Conservation (phyloP, 2,329 filamentous ascomycete genomes). For the Pseudocercospora vitis region DNA sequence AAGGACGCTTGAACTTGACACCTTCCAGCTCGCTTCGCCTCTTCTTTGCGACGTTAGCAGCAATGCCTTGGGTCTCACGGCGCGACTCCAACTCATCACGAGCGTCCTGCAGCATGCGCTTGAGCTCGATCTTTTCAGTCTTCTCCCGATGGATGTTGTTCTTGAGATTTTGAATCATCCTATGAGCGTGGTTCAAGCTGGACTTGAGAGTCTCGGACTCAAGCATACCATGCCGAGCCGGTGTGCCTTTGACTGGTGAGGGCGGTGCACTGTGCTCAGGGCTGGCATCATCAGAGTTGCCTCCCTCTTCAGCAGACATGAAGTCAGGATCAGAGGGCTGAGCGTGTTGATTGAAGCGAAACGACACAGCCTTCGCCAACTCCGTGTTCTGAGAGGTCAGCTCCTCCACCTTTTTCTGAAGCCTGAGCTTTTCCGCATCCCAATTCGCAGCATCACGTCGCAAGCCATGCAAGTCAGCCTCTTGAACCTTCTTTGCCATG, state of each 20-base stretch:
- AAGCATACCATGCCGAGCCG: constrained; percentile 77
- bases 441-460: constrained; percentile 76
- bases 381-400: constrained; percentile 87
- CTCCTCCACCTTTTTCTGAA: constrained; percentile 86
- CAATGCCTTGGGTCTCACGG: constrained; percentile 46
- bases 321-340: constrained; percentile 40
- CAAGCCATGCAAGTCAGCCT: constrained; percentile 80
- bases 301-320: constrained; percentile 64
- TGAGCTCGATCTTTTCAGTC: constrained; percentile 95
- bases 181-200: constrained; percentile 88
- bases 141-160: constrained; percentile 96
- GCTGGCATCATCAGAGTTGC: constrained; percentile 56
- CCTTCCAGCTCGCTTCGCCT: constrained; percentile 57
- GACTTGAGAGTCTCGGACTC: constrained; percentile 95
- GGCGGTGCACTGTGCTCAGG: constrained; percentile 88
- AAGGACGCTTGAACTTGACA: constrained; percentile 75
- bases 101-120: constrained; percentile 90
- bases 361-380: constrained; percentile 78
- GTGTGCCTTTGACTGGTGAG: constrained; percentile 88
- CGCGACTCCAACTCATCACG: constrained; percentile 82
- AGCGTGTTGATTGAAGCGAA: constrained; percentile 54
- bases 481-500: constrained; percentile 74
- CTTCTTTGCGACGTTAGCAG: constrained; percentile 54
- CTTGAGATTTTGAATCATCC: constrained; percentile 94
- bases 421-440: constrained; percentile 72